These are phyloP conservation scores for Suillus ampliporus DNA, from an alignment of 768 basidiomycete species.

Conservation along the genomic window DNA sequence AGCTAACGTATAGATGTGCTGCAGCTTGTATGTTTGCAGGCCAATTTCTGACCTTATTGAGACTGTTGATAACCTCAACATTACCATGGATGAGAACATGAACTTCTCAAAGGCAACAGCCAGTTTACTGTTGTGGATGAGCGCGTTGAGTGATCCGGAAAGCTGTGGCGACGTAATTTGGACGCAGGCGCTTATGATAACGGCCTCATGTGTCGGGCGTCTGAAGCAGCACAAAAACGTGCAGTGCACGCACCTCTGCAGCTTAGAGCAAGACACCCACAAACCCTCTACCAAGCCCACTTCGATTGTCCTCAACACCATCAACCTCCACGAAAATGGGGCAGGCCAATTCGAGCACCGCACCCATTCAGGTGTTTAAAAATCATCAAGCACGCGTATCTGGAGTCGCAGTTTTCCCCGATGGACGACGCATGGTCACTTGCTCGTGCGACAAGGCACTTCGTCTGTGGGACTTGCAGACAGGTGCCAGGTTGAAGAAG, in stretches of 20 bases:
- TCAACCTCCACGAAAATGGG: background rate
- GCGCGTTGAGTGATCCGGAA: background rate
- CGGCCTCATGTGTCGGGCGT: background rate
- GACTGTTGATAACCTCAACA: background rate
- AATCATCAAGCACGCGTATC: background rate
- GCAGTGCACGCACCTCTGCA: background rate
- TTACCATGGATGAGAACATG: background rate
- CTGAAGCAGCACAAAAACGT: background rate
- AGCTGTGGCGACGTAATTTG: background rate
- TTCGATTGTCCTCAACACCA: background rate
- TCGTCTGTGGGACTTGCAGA: background rate
- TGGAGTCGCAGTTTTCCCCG: background rate
- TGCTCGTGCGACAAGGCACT: background rate
- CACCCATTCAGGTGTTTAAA: background rate
- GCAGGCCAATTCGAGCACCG: background rate
- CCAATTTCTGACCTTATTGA: no score
- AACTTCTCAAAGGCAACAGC: no score
- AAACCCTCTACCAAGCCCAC: background rate
- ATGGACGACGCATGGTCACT: background rate
- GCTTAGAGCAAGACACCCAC: no score
- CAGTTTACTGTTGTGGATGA: no score
- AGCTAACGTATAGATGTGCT: background rate
- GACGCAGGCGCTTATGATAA: background rate
- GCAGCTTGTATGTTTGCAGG: background rate
- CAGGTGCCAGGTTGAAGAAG: background rate